phyloP scores from a whole-genome alignment of 345 rosid genomes.

The Lagerstroemia speciosa region DNA sequence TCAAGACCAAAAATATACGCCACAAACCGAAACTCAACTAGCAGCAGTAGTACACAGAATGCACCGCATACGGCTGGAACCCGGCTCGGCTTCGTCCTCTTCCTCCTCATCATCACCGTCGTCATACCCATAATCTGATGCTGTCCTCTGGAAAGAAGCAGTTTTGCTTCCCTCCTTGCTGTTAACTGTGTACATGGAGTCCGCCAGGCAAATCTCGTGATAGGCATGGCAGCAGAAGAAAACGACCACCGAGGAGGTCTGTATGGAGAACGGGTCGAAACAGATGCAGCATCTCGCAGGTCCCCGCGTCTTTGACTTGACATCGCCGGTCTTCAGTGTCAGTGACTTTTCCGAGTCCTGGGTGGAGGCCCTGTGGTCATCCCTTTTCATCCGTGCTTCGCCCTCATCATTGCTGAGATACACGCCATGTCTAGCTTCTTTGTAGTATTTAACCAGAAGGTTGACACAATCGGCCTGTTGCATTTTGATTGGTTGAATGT shows the following conservation, averaged over 20 bases:
- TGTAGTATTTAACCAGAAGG: constrained; percentile 79
- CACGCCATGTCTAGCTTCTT: constrained; percentile 76
- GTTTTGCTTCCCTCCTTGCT: constrained; percentile 28
- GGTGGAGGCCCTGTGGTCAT: constrained; percentile 25
- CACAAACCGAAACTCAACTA: constrained; percentile 28
- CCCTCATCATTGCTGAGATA: constrained; percentile 64
- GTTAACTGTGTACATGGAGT: constrained; percentile 50
- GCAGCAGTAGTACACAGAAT: constrained; percentile 97
- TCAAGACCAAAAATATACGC: background rate
- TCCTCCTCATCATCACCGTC: constrained; percentile 33
- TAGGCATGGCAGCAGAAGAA: constrained; percentile 98
- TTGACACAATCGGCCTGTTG: constrained; percentile 85
- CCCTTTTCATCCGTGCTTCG: constrained; percentile 49
- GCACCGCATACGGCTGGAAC: constrained; percentile 59
- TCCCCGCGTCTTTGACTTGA: constrained; percentile 82
- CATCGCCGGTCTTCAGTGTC: constrained; percentile 46
- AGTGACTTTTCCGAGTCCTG: constrained; percentile 36
- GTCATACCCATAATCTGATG: constrained; percentile 26
- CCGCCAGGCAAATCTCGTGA: constrained; percentile 75
- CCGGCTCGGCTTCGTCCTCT: constrained; percentile 34
- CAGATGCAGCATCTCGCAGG: constrained; percentile 93
- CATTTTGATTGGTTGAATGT: constrained; percentile 15
- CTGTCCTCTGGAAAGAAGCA: constrained; percentile 11
- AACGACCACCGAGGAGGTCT: constrained; percentile 55
- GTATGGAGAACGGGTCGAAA: constrained; percentile 79